Base-by-base conservation (phyloP, 2,329 filamentous ascomycete genomes). In the Nemania sp. region DNA sequence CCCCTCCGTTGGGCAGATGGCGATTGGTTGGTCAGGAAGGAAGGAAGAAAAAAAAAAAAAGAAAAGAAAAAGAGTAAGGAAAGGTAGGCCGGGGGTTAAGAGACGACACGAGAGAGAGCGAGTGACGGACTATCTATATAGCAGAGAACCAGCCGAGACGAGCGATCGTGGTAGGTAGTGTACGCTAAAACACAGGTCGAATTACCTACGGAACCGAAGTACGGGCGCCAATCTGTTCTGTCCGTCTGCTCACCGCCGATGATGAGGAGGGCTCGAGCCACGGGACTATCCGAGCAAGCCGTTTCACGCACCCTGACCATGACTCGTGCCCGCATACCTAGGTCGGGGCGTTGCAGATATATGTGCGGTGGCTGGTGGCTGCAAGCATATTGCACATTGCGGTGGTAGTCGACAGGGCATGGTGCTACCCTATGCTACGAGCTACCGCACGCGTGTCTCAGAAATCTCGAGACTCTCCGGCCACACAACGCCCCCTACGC, bases 211-310 rank as follows among this genome's bases (percentile, higher is more conserved):
- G n/a, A n/a, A 21, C 45, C 12, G 45, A 15, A 47, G 21, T 10
- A 47, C 32, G 25, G 45, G 45, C 25, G n/a, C n/a, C n/a, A n/a
- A n/a, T n/a, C n/a, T n/a, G n/a, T n/a, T 12, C 35, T n/a, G 37
- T 46, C 48, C 2, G 20, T 32, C 59, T 32, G 20, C 45, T 64
- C 58, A 61, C 59, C 52, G 59, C 62, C 43, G 47, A 50, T 52
- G 53, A 40, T 20, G 34, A n/a, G n/a, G n/a, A n/a, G n/a, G n/a
- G 18, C 34, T 57, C 49, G 37, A 59, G 40, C 49, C n/a, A 60
- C 59, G 61, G 61, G 61, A 55, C 49, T 53, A 57, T 54, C 63
- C 56, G 57, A 62, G 56, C 48, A 52, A 63, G n/a, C 56, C 60
- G 63, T 63, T 64, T 64, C 35, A 39, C 61, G 37, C 29, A 49